Base-by-base conservation (phyloP, 2,329 filamentous ascomycete genomes). In the Delphinella strobiligena region DNA sequence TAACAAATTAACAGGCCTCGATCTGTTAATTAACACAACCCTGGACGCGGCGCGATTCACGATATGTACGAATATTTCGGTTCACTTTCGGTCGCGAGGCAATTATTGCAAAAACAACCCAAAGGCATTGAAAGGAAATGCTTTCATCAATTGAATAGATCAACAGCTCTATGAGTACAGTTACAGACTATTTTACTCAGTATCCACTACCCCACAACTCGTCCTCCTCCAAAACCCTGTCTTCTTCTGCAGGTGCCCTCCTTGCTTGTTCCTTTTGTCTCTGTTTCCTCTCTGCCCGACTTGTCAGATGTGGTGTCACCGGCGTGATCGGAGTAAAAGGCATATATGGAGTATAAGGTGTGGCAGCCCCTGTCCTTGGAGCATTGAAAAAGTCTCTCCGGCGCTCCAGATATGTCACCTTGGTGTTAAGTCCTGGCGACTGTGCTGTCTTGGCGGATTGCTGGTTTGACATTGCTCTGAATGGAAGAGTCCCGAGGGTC, bases 261-360 rank as follows among this genome's bases (percentile, higher is more conserved):
- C 76, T 75, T 42, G 74, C 74, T 49, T 77, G 69, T 54, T 77
- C 60, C 54, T 70, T 75, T 66, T 68, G 75, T 68, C 76, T 78
- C 55, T 72, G 67, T 69, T 80, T 85, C 19, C 81, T 64, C 53
- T 88, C 82, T 45, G 75, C 72, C 58, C 70, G 75, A 17, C 77
- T 84, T 12, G 84, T 76, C 34, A 89, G 61, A 15, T 74, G 75
- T n/a, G 83, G 82, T 19, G 83, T 87, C 36, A 88, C 74, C 1
- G 83, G 83, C 37, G 86, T 71, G 35, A 83, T 67, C 1, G 82
- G 81, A 5, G 79, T 82, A 54, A 79, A 83, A 1, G 83, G 83
- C 64, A 88, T 83, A 50, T 88, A 89, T 0, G 83, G 81, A 40
- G 74, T 77, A 58, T 88, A 88, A 2, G 82, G 82, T 16, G 81